These are phyloP conservation scores for Cercis canadensis DNA, from an alignment of 306 rosid species.

Conservation along the genomic window DNA sequence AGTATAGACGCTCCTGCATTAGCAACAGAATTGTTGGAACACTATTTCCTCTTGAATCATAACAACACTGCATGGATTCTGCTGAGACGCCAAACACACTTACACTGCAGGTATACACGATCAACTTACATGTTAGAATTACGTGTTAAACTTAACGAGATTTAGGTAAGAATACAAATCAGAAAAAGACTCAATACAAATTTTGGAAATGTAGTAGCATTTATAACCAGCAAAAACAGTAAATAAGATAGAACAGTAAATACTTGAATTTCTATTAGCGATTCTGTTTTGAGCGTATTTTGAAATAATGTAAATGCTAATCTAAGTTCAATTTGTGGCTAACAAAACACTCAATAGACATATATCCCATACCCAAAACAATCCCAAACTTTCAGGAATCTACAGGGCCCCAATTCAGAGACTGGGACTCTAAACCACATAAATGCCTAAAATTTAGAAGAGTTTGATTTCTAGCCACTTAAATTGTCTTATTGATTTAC, in stretches of 20 bases:
- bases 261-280: not conserved
- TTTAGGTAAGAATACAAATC: not conserved
- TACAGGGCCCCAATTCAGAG: constrained; percentile 10
- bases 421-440: not conserved
- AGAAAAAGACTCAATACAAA: not conserved
- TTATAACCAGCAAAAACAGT: constrained; percentile 1
- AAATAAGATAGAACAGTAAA: too few species aligned
- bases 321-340: constrained; percentile 12
- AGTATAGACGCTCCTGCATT: constrained; percentile 91
- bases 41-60: constrained; percentile 88
- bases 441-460: not conserved
- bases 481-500: not conserved
- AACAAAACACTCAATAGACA: constrained; percentile 12
- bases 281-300: constrained; percentile 4
- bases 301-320: not conserved
- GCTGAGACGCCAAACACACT: constrained; percentile 94
- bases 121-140: constrained; percentile 32
- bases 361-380: not conserved
- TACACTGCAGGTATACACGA: constrained; percentile 58
- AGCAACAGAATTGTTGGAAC: constrained; percentile 87
- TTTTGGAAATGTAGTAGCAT: not conserved
- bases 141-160: constrained; percentile 22
- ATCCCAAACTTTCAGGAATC: not conserved
- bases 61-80: constrained; percentile 93
- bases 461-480: not conserved